Evolutionary conservation across 495 filamentous ascomycete species (phyloP), one percentile per base, ranked within the genome.

Genomic region (Talaromyces nanjingensis): DNA sequence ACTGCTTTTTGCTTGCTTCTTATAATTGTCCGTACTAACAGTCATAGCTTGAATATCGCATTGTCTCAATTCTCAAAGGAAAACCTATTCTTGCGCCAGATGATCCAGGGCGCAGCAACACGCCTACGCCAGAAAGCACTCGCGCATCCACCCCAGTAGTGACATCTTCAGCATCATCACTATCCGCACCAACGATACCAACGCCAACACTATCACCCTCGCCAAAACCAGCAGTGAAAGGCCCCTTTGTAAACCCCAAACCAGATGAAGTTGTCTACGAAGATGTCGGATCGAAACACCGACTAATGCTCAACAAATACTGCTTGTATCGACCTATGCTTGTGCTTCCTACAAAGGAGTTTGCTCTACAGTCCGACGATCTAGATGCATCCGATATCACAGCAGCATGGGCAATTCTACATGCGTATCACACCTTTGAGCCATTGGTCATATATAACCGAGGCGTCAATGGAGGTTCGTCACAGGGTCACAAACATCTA

Each of bases 351-450:
- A 69, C 68, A 3, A 59, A 60, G 14, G 60, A 47, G 7, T 53
- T 54, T 33, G 69, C 63, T 8, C 70, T 70, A 6, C 73, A 76
- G 60, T 74, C 60, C 4, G 60, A 72, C 14, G 71, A 71, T 31
- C 69, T 77, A 24, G 67, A 76, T 45, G 29, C n/a, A 6, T 14
- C n/a, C 8, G 68, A 70, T 45, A 53, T 70, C 27, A 47, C 47
- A 18, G 67, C 56, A 14, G 67, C 63, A 60, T 77, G 65, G 73
- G 69, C 45, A 67, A 69, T 68, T 37, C 65, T 59, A 57, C 67
- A 54, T 39, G 67, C 66, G 47, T 42, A 53, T 2, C 22, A 62
- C 52, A 57, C 57, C 5, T 62, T 62, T 34, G 64, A 52, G n/a
- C 64, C 63, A 14, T 58, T 72, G 53, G 57, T 69, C 20, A 65